phyloP scores from a whole-genome alignment of 345 rosid genomes.

The Acer yangbiense region DNA sequence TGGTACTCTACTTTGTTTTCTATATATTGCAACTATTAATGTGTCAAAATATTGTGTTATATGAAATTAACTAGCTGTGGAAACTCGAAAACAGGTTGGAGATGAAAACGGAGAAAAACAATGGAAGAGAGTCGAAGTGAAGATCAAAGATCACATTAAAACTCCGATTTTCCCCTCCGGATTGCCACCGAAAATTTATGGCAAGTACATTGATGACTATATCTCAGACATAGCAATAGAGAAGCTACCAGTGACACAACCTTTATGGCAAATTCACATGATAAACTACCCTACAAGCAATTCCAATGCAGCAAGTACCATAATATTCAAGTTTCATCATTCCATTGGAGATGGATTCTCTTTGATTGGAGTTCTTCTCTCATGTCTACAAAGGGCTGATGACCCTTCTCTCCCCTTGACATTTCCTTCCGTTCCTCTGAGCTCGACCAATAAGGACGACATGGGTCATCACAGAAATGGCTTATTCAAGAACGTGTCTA shows the following conservation, averaged over 20 bases:
- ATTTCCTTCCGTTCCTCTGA: conserved; percentile 29
- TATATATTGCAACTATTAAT: background rate
- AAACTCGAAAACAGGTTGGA: conserved; percentile 24
- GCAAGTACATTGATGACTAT: conserved; percentile 28
- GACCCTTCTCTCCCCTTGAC: conserved; percentile 47
- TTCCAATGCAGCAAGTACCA: conserved; percentile 29
- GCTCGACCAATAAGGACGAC: background rate
- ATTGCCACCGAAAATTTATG: conserved; percentile 34
- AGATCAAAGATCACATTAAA: conserved; percentile 30
- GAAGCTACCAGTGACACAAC: conserved; percentile 32
- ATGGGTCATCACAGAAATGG: background rate
- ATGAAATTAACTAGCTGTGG: too few species aligned
- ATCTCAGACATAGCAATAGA: conserved; percentile 32
- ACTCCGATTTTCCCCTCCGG: conserved; percentile 34
- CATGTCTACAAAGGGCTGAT: conserved; percentile 53
- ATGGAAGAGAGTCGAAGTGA: conserved; percentile 45
- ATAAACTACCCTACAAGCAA: conserved; percentile 39
- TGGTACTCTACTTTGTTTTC: conserved; percentile 29
- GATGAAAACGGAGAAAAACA: conserved; percentile 30
- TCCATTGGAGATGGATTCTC: conserved; percentile 56
- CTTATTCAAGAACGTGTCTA: background rate
- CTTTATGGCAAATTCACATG: conserved; percentile 58
- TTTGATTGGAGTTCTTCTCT: conserved; percentile 55
- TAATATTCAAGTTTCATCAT: conserved; percentile 59
- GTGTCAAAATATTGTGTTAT: background rate